A percentile compares a stretch with the other conserved stretches of the same genome.
Evolutionary conservation across 257 asterid genomes (phyloP).

Genomic region (Ocimum tenuiflorum): DNA sequence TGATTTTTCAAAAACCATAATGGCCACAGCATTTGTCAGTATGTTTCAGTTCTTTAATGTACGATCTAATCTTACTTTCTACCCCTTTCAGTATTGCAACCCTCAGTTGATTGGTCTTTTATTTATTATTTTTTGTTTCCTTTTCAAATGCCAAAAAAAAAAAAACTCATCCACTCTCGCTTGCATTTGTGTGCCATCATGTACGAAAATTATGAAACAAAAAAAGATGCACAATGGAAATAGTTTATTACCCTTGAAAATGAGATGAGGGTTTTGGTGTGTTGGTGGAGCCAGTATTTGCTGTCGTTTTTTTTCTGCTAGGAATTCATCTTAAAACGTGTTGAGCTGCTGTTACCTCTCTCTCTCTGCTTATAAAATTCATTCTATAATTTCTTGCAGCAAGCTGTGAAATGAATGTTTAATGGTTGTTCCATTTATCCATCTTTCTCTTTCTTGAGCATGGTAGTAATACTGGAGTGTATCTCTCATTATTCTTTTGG

Average conservation of each 20-base stretch:
- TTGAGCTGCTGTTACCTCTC: too few relatives aligned
- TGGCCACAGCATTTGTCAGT: conserved; percentile 29
- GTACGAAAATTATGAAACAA: not conserved
- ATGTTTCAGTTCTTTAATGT: conserved; percentile 9
- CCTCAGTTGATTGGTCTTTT: conserved; percentile 21
- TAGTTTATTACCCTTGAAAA: not conserved
- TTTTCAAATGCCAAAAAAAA: not conserved
- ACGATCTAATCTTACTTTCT: conserved; percentile 22
- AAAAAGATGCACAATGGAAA: too few relatives aligned
- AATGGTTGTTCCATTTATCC: not conserved
- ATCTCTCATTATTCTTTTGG: too few relatives aligned
- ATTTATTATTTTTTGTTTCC: not conserved
- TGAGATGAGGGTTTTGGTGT: conserved; percentile 23
- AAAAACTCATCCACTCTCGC: not conserved
- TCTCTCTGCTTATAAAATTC: too few relatives aligned
- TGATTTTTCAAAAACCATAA: not conserved
- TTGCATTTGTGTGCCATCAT: not conserved
- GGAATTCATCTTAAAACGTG: conserved; percentile 11
- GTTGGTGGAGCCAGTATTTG: conserved; percentile 22
- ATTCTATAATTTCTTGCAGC: conserved; percentile 20
- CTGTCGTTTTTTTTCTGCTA: not conserved
- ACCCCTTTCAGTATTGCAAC: too few relatives aligned
- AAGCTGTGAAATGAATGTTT: conserved; percentile 32
- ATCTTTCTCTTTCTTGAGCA: not conserved
- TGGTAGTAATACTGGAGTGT: too few relatives aligned